Evolutionary conservation across 2,329 filamentous ascomycete species (phyloP), one percentile per base, ranked within the genome.

Genomic region (Aspergillus cejpii): DNA sequence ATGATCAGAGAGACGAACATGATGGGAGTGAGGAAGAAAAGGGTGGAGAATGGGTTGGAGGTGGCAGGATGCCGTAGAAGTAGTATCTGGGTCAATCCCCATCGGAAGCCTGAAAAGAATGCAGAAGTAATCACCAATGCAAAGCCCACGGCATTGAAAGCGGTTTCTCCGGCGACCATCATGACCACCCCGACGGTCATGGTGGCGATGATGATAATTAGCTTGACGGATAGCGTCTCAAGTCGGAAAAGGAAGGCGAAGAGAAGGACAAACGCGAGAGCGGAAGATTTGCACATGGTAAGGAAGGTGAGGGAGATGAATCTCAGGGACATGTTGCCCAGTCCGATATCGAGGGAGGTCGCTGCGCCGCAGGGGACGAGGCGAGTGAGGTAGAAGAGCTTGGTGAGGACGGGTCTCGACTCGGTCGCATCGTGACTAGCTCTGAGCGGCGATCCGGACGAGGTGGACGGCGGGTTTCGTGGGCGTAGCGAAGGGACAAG

Each of bases 211-310:
- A 97, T 92, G 53, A 78, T 75, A 29, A 94, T 84, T 6, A 98
- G 79, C 57, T 84, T 86, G 75, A 85, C 82, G 0, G 91, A 96
- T 0, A 87, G 88, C 8, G 80, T 79, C 68, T 98, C 92, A 41
- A 98, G 81, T 42, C 86, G 83, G 73, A 98, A 97, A 38, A 94
- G 65, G 62, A 98, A 95, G 51, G 92, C 92, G 64, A 98, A 98
- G 39, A 95, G 68, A 17, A 98, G 82, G 43, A 98, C 92, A 63
- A 97, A 98, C 36, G 87, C 90, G 17, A 98, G 79, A 12, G 91
- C 87, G 7, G 90, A 96, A 5, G 91, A 97, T 77, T 98, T 98
- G 72, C 92, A 97, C 92, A 98, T 97, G 48, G 92, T 98, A 69
- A 95, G 94, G 66, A 98, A 98, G 7, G 91, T 96, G 55, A 98